A percentile compares a stretch with the other conserved stretches of the same genome.
Evolutionary conservation across 768 basidiomycete genomes (phyloP).

Genomic region (Psilocybe cyanescens): DNA sequence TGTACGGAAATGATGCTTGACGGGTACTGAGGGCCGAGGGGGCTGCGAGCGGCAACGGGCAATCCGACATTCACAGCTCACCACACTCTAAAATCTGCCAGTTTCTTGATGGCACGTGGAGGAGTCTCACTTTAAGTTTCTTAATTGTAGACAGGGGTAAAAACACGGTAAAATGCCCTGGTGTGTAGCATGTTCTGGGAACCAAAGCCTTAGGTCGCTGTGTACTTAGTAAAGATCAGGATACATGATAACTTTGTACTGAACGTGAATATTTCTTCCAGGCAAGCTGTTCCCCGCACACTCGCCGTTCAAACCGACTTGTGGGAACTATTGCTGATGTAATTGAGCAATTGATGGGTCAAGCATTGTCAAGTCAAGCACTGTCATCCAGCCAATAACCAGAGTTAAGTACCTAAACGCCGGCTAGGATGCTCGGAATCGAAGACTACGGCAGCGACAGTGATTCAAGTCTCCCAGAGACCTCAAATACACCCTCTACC

Average conservation of each 20-base stretch:
- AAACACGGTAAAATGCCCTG: background rate
- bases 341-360: too few species aligned
- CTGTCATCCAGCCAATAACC: too few species aligned
- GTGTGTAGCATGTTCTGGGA: too few species aligned
- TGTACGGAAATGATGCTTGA: background rate
- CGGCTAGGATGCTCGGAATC: conserved; percentile 64
- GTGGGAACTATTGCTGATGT: too few species aligned
- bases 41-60: background rate
- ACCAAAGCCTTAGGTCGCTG: too few species aligned
- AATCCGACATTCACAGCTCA: background rate
- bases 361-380: too few species aligned
- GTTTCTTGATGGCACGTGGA: conserved; percentile 4
- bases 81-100: conserved; percentile 1
- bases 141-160: background rate
- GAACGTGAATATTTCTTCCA: too few species aligned
- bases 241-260: too few species aligned
- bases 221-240: too few species aligned
- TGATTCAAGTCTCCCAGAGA: conserved; percentile 32
- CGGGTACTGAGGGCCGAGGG: background rate
- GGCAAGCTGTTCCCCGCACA: too few species aligned
- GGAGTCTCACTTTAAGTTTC: background rate
- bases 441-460: conserved; percentile 79
- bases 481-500: background rate
- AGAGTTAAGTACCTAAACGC: too few species aligned
- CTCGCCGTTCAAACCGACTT: too few species aligned